These are phyloP conservation scores for Cladochytrium replicatum DNA, from an alignment of 192 early-diverging fungal genomes.

Conservation along the genomic window DNA sequence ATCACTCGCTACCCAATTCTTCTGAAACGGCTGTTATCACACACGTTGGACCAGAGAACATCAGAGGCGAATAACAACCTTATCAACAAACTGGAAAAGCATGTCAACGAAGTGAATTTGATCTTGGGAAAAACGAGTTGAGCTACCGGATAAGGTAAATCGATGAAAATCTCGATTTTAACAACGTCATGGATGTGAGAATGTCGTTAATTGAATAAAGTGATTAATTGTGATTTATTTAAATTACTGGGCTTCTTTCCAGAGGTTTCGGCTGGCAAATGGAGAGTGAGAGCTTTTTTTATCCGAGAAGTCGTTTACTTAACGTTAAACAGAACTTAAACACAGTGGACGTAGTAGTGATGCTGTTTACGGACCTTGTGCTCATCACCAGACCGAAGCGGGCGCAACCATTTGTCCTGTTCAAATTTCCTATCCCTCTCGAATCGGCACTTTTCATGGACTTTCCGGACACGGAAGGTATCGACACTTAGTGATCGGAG, in stretches of 20 bases:
- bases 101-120: conserved; percentile 31
- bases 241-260: conserved; percentile 5
- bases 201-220: conserved; percentile 5
- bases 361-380: conserved; percentile 43
- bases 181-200: conserved; percentile 34
- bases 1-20: conserved; percentile 41
- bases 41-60: conserved; percentile 11
- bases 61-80: conserved; percentile 20
- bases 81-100: conserved; percentile 28
- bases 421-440: conserved; percentile 42
- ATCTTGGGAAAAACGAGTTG: conserved; percentile 28
- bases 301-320: conserved; percentile 34
- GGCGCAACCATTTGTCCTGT: conserved; percentile 29
- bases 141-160: conserved; percentile 29
- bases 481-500: no score
- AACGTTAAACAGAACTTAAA: conserved; percentile 26
- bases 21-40: conserved; percentile 30
- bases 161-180: conserved; percentile 42
- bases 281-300: conserved; percentile 37
- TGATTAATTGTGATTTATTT: no score
- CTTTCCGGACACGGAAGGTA: conserved; percentile 26
- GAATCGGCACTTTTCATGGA: conserved; percentile 38
- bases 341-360: conserved; percentile 29
- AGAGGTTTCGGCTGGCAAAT: conserved; percentile 39
- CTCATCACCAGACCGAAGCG: conserved; percentile 26